A percentile compares a stretch with the other conserved stretches of the same genome.
Evolutionary conservation across 352 stramenopile genomes (phyloP).

Genomic region (Pythium insidiosum): DNA sequence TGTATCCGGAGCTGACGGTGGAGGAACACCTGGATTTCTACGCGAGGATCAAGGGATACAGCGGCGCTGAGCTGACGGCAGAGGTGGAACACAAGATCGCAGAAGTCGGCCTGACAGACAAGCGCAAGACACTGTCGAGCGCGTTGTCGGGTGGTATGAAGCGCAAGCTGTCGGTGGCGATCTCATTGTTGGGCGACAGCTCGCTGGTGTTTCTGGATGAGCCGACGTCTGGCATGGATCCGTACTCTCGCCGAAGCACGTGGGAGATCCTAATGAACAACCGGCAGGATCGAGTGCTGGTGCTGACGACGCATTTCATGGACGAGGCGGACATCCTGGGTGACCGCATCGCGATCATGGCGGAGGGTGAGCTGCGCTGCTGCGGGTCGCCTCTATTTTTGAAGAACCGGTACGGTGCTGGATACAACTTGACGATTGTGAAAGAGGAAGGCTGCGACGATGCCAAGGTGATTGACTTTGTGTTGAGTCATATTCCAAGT

Average conservation of each 20-base stretch:
- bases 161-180: constrained; percentile 76
- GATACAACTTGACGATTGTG: constrained; percentile 53
- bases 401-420: constrained; percentile 84
- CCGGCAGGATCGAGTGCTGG: constrained; percentile 36
- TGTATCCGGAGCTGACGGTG: constrained; percentile 50
- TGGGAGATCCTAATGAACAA: constrained; percentile 58
- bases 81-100: constrained; percentile 18
- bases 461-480: constrained; percentile 18
- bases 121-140: constrained; percentile 22
- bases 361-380: constrained; percentile 33
- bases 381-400: constrained; percentile 57
- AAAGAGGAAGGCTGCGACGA: constrained; percentile 15
- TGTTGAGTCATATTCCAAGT: constrained; percentile 20
- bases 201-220: constrained; percentile 17
- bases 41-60: constrained; percentile 26
- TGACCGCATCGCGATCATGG: constrained; percentile 66
- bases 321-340: constrained; percentile 60
- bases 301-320: constrained; percentile 46
- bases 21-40: constrained; percentile 47
- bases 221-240: constrained; percentile 17
- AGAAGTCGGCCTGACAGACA: constrained; percentile 33
- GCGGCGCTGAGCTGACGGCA: constrained; percentile 5
- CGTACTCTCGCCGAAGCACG: constrained; percentile 75
- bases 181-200: constrained; percentile 59
- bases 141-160: constrained; percentile 74